Percentiles rank a stretch among this genome's conserved stretches.
Evolutionary conservation across 1,139 yeast genomes (phyloP).

Genomic region (Candida gigantensis): DNA sequence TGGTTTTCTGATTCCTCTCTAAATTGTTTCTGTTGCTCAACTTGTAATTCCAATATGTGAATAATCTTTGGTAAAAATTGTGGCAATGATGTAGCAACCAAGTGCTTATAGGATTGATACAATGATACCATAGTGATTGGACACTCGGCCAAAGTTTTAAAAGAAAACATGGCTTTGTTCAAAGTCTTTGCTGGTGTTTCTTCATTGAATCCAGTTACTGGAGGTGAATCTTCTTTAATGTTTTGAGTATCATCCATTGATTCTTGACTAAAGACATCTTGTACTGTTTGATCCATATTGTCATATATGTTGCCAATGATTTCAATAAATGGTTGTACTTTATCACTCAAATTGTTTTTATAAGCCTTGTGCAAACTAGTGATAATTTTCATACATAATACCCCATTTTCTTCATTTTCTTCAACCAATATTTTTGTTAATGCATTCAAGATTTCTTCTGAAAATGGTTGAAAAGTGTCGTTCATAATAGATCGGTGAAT

Average conservation of each 20-base stretch:
- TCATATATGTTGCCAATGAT: constrained; percentile 76
- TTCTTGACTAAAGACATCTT: constrained; percentile 49
- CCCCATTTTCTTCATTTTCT: constrained; percentile 97
- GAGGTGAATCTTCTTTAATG: constrained; percentile 38
- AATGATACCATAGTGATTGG: constrained; percentile 95
- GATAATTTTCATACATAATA: constrained; percentile 82
- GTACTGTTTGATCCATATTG: constrained; percentile 76
- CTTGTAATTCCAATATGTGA: constrained; percentile 73
- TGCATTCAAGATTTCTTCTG: constrained; percentile 60
- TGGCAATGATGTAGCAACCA: constrained; percentile 73
- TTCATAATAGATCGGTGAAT: constrained; percentile 81
- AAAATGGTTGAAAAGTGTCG: constrained; percentile 76
- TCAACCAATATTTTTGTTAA: constrained; percentile 60
- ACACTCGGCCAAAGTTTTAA: constrained; percentile 92
- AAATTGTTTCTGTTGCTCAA: constrained; percentile 45
- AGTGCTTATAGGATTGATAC: constrained; percentile 80
- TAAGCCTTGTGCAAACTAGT: constrained; percentile 89
- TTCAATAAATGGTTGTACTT: constrained; percentile 78
- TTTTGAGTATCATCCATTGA: constrained; percentile 26
- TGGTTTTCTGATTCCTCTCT: constrained; percentile 60
- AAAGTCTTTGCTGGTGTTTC: constrained; percentile 43
- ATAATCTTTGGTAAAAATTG: constrained; percentile 81
- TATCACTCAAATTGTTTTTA: constrained; percentile 65
- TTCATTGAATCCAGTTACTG: constrained; percentile 21
- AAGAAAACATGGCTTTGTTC: constrained; percentile 69